Evolutionary conservation across 2,329 filamentous ascomycete genomes (phyloP).

Genomic region (Colletotrichum sublineola): DNA sequence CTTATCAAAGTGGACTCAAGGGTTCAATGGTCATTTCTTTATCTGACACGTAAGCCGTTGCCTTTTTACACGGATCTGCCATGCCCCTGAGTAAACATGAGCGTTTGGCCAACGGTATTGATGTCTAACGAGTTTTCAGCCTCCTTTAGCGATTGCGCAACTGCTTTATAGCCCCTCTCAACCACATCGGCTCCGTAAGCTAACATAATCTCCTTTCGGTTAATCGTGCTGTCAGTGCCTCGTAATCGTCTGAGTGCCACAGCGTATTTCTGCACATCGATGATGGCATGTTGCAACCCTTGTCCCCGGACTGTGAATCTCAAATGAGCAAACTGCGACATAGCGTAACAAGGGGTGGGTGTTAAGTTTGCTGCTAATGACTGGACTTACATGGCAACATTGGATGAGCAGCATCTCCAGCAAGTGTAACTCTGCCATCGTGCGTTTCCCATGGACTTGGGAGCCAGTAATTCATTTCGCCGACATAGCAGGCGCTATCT

Average conservation of each 20-base stretch:
- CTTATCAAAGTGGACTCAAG: neutral
- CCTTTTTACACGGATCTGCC: conserved; percentile 42
- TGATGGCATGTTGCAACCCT: conserved; percentile 59
- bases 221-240: conserved; percentile 28
- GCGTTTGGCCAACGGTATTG: conserved; percentile 49
- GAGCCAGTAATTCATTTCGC: conserved; percentile 56
- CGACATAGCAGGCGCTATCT: conserved; percentile 48
- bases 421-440: conserved; percentile 52
- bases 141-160: conserved; percentile 52
- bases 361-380: neutral
- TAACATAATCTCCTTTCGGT: conserved; percentile 44
- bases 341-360: neutral
- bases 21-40: too few species aligned
- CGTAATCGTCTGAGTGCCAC: conserved; percentile 48
- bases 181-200: conserved; percentile 52
- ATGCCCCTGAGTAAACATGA: conserved; percentile 51
- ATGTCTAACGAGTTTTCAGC: conserved; percentile 50
- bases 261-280: conserved; percentile 56
- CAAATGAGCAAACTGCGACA: neutral
- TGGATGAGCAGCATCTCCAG: conserved; percentile 58
- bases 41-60: neutral
- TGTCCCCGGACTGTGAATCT: conserved; percentile 56
- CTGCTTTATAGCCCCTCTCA: conserved; percentile 51
- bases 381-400: conserved; percentile 57
- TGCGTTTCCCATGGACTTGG: conserved; percentile 50